Percentiles rank a stretch among this genome's conserved stretches.
These are phyloP conservation scores for Mortierella sp. DNA, from an alignment of 371 early-diverging fungal species.

Conservation along the genomic window DNA sequence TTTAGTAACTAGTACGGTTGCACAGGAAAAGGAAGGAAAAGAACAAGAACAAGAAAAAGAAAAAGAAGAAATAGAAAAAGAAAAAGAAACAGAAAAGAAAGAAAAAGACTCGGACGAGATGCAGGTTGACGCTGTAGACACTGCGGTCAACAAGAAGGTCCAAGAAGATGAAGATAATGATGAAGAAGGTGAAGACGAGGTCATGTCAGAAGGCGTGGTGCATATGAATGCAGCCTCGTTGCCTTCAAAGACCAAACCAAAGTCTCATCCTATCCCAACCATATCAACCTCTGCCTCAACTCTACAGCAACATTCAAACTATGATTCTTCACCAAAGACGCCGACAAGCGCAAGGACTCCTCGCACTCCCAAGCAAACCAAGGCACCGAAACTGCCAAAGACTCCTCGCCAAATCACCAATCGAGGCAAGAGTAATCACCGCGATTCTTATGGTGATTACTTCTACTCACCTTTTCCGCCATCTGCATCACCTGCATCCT, in stretches of 20 bases:
- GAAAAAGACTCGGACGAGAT: conserved; percentile 3
- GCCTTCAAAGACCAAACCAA: conserved; percentile 19
- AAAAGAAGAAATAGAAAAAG: no score
- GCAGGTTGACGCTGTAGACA: not conserved
- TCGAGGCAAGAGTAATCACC: conserved; percentile 24
- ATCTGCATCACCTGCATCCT: conserved; percentile 33
- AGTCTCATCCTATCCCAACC: conserved; percentile 8
- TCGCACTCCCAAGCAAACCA: conserved; percentile 28
- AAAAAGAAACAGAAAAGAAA: no score
- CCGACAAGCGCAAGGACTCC: conserved; percentile 30
- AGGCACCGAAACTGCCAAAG: conserved; percentile 21
- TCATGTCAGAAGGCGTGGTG: conserved; percentile 57
- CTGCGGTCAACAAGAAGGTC: not conserved
- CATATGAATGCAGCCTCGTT: conserved; percentile 31
- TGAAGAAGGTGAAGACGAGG: conserved; percentile 50
- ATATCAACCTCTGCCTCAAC: conserved; percentile 16
- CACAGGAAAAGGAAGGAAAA: no score
- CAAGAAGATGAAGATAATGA: conserved; percentile 15
- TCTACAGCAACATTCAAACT: conserved; percentile 6
- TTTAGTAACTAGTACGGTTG: not conserved
- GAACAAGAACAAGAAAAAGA: no score
- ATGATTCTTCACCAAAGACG: conserved; percentile 36
- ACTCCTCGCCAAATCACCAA: conserved; percentile 17
- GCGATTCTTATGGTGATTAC: conserved; percentile 33
- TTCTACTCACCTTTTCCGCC: conserved; percentile 49